A percentile compares a stretch with the other conserved stretches of the same genome.
These are phyloP conservation scores for Coemansia pectinata DNA, from an alignment of 192 early-diverging fungal genomes.

Conservation along the genomic window DNA sequence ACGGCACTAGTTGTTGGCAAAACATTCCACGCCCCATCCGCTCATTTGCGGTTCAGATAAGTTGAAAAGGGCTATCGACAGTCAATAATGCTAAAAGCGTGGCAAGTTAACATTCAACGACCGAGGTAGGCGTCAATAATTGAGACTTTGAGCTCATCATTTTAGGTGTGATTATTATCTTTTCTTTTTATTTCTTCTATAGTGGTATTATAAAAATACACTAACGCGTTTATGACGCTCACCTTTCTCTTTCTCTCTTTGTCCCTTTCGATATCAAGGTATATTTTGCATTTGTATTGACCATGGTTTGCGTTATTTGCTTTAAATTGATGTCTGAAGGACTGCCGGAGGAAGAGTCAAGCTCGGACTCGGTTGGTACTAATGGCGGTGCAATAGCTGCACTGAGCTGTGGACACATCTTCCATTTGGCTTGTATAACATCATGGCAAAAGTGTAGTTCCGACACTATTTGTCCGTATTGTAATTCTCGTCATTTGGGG, in stretches of 20 bases:
- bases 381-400: neutral
- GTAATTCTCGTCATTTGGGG: neutral
- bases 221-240: neutral
- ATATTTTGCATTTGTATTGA: neutral
- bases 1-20: neutral
- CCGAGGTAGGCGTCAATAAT: neutral
- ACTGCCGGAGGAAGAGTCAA: neutral
- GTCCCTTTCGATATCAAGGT: neutral
- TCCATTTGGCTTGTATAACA: neutral
- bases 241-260: neutral
- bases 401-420: neutral
- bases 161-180: neutral
- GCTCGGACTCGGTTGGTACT: neutral
- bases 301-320: conserved; percentile 17
- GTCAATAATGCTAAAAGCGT: neutral
- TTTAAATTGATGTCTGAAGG: neutral
- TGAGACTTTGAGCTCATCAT: neutral
- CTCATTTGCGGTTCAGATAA: neutral
- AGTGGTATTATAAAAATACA: too few species aligned
- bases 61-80: too few species aligned
- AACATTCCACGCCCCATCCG: neutral
- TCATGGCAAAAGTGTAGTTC: neutral
- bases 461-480: neutral
- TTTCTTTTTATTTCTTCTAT: too few species aligned
- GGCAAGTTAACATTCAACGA: neutral